Evolutionary conservation across 306 rosid genomes (phyloP), one percentile per base, ranked within the genome.

Genomic region (Rosa rugosa): DNA sequence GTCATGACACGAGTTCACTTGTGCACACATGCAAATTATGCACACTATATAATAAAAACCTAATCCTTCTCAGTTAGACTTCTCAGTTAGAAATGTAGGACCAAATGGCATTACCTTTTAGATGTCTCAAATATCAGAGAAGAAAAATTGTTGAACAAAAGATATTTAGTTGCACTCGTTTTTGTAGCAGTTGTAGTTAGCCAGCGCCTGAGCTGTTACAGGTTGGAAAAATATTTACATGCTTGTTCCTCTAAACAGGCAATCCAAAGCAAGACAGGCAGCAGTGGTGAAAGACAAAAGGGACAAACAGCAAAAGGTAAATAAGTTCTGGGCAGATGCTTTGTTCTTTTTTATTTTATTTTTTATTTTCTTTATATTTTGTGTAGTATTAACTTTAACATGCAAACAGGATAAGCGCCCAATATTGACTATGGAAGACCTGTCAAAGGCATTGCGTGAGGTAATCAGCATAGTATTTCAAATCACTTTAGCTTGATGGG

Each of bases 251-350:
- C 51, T 57, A 70, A 59, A 79, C 62, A 95, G 99, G 97, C 99
- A 92, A 73, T 95, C 94, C 89, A 91, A 92, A 81, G 94, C 97
- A 76, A 91, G 98, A 59, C 98, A 90, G 76, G 88, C 98, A 17
- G 62, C 97, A 63, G 85, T 95, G 63, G 91, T 93, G 56, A 92
- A 91, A 83, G 99, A 95, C 85, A 92, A 95, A 89, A 88, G 97
- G 82, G 98, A 95, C 83, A 95, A 88, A 83, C 97, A 92, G 85
- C 97, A 88, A 83, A 93, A 95, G 98, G 99, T 95, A 82, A 66
- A 75, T 11, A 59, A 16, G 47, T 75, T 40, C 65, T 54, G 11
- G 42, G 34, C 79, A 50, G 40, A 17, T 31, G 57, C 25, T 62
- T 41, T 1, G 4, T 11, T 25, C 4, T 2, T 22, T 3, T 1